These are phyloP conservation scores for Pycnococcus provasolii DNA, from an alignment of 139 green algal species.

Conservation along the genomic window DNA sequence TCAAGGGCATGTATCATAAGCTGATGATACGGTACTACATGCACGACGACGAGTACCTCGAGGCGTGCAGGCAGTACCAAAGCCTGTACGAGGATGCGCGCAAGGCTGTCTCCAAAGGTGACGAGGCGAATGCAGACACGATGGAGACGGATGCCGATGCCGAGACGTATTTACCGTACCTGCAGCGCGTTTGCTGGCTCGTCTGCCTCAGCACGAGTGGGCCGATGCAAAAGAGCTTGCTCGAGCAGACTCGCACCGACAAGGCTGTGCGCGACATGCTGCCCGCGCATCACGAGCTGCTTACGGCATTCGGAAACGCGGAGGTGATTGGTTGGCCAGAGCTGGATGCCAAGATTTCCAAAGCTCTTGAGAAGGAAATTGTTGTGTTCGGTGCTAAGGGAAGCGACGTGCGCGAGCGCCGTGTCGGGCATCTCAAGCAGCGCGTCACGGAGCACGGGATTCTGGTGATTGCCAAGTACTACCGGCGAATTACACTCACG, in stretches of 20 bases:
- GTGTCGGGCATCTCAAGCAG: slow-evolving; percentile 19
- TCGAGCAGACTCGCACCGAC: slow-evolving; percentile 57
- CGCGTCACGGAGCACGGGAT: slow-evolving; percentile 74
- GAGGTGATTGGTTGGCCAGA: slow-evolving; percentile 71
- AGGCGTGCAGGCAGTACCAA: slow-evolving; percentile 75
- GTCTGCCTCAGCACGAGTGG: slow-evolving; percentile 60
- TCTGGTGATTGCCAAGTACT: slow-evolving; percentile 76
- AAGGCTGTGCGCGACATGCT: slow-evolving; percentile 64
- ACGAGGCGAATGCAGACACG: not conserved
- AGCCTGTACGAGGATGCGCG: slow-evolving; percentile 40
- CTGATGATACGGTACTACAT: slow-evolving; percentile 52
- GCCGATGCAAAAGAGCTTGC: slow-evolving; percentile 72
- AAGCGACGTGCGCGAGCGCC: too few species aligned
- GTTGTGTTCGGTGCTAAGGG: too few species aligned
- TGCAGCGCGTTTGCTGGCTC: slow-evolving; percentile 73
- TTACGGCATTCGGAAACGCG: slow-evolving; percentile 70
- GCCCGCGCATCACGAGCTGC: slow-evolving; percentile 58
- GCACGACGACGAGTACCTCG: slow-evolving; percentile 79
- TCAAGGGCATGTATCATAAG: slow-evolving; percentile 72
- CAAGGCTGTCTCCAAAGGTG: slow-evolving; percentile 2
- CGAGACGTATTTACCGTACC: slow-evolving; percentile 50
- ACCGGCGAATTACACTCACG: slow-evolving; percentile 55
- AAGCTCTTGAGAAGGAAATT: too few species aligned
- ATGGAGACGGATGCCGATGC: not conserved
- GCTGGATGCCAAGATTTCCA: slow-evolving; percentile 25